Percentiles rank a stretch among this genome's conserved stretches.
Evolutionary conservation across 257 asterid genomes (phyloP).

Genomic region (Prunella vulgaris): DNA sequence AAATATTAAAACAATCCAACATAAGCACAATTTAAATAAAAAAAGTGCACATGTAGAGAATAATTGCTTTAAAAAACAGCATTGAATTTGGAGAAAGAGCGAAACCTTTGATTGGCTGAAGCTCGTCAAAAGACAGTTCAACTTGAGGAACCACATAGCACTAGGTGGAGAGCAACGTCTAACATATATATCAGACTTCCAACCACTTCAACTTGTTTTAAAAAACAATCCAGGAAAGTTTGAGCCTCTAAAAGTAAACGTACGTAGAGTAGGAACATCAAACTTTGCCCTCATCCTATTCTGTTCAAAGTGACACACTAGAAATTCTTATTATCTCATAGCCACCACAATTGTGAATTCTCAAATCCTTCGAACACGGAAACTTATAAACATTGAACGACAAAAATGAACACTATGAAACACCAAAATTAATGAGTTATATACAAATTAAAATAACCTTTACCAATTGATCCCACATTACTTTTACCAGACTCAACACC

Average conservation of each 20-base stretch:
- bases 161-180: not conserved
- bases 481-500: not conserved
- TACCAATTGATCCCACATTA: not conserved
- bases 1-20: too few species aligned
- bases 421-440: too few species aligned
- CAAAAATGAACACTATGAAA: not conserved
- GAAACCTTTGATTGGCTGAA: not conserved
- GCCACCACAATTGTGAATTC: not conserved
- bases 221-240: not conserved
- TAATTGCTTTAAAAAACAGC: too few species aligned
- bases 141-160: not conserved
- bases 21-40: too few species aligned
- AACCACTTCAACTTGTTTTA: not conserved
- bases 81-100: not conserved
- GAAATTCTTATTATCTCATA: not conserved
- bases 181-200: not conserved
- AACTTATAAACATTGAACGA: not conserved
- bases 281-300: not conserved
- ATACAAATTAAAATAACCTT: too few species aligned
- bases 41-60: too few species aligned
- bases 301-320: not conserved
- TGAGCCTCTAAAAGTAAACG: not conserved
- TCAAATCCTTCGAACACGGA: constrained; percentile 13
- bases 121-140: not conserved
- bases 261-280: not conserved